phyloP scores from a whole-genome alignment of 148 eudicot species.

The Rheum nobile region DNA sequence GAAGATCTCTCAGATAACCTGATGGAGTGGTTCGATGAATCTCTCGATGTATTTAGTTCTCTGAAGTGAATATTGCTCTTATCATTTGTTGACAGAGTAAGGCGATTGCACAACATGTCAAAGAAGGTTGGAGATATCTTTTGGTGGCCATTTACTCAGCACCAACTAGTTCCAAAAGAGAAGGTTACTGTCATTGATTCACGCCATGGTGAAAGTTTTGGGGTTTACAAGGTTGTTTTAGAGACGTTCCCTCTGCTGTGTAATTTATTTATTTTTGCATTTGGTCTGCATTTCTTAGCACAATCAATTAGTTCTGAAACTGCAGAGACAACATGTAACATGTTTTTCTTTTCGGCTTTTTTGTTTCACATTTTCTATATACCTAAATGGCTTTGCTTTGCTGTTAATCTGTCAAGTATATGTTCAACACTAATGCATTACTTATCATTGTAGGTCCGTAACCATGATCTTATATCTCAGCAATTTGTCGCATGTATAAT shows the following conservation, averaged over 20 bases:
- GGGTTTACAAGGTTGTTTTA: constrained; percentile 63
- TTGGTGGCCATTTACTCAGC: constrained; percentile 99
- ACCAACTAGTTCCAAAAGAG: constrained; percentile 68
- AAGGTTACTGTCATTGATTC: constrained; percentile 87
- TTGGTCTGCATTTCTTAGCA: not conserved
- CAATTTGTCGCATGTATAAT: constrained; percentile 93
- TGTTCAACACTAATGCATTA: too few species aligned
- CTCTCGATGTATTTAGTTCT: constrained; percentile 43
- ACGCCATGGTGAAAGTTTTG: constrained; percentile 83
- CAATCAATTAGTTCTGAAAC: not conserved
- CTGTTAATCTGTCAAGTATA: too few species aligned
- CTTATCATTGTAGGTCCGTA: constrained; percentile 22
- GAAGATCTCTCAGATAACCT: constrained; percentile 65
- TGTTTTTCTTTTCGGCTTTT: not conserved
- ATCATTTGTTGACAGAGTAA: constrained; percentile 44
- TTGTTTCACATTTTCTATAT: not conserved
- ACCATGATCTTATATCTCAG: constrained; percentile 39
- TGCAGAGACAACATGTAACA: not conserved
- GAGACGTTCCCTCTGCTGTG: not conserved
- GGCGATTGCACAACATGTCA: constrained; percentile 58
- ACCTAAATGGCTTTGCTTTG: too few species aligned
- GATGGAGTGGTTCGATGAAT: constrained; percentile 69
- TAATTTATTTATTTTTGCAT: too few species aligned
- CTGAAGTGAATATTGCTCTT: constrained; percentile 55
- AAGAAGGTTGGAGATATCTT: constrained; percentile 62